Evolutionary conservation across 164 flowering plant species (phyloP).

Genomic region (Warburgia ugandensis): DNA sequence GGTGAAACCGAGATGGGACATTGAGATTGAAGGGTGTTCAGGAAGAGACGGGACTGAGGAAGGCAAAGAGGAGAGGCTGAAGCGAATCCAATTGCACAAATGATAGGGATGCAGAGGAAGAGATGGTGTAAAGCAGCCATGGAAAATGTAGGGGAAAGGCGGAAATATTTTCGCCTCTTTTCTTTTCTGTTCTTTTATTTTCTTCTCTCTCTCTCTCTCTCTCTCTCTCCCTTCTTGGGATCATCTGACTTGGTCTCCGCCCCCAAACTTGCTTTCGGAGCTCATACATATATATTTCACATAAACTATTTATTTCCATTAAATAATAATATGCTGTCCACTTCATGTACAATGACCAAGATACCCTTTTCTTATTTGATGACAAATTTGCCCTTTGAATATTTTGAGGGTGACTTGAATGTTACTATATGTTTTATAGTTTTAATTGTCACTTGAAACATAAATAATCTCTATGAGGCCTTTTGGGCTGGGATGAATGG

Average conservation of each 20-base stretch:
- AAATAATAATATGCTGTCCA: no score
- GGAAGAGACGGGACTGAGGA: neutral
- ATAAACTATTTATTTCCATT: no score
- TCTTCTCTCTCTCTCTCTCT: neutral
- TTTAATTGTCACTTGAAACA: no score
- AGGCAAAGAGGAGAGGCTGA: conserved; percentile 4
- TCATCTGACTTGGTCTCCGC: neutral
- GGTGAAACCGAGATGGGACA: conserved; percentile 3
- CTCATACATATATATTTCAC: no score
- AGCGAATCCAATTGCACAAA: conserved; percentile 1
- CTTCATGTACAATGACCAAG: no score
- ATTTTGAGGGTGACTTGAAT: no score
- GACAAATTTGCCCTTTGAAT: no score
- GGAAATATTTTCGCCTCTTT: neutral
- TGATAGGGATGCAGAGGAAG: conserved; percentile 1
- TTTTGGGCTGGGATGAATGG: no score
- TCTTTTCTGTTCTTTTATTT: neutral
- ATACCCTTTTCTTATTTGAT: no score
- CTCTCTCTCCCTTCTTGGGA: neutral
- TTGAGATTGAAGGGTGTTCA: neutral
- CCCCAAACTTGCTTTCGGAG: no score
- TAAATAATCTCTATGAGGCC: no score
- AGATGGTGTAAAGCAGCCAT: conserved; percentile 2
- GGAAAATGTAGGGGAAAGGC: neutral
- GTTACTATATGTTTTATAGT: no score